Evolutionary conservation across 2,329 filamentous ascomycete species (phyloP).

Genomic region (Verticillium alfalfae): DNA sequence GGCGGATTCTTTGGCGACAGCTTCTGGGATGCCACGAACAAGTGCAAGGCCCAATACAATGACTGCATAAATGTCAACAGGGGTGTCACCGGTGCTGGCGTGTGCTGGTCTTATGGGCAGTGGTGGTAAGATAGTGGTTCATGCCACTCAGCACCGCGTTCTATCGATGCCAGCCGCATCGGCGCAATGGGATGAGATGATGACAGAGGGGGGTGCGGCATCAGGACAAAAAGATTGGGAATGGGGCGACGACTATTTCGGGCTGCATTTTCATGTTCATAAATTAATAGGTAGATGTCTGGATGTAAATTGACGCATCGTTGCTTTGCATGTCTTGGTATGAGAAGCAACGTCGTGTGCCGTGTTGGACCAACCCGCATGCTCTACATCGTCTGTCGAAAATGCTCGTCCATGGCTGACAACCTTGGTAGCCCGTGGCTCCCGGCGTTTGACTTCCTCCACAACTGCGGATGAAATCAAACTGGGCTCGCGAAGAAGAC

Average conservation of each 20-base stretch:
- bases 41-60: slow-evolving; percentile 43
- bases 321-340: too few relatives aligned
- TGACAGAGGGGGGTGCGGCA: not conserved
- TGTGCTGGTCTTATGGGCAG: not conserved
- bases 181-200: not conserved
- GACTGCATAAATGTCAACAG: slow-evolving; percentile 42
- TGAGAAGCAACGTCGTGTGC: too few relatives aligned
- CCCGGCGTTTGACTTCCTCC: too few relatives aligned
- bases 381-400: too few relatives aligned
- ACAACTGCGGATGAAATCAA: too few relatives aligned
- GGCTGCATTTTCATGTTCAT: not conserved
- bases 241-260: not conserved
- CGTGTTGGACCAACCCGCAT: too few relatives aligned
- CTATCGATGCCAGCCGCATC: not conserved
- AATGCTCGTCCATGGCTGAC: too few relatives aligned
- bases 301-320: too few relatives aligned
- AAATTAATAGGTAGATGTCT: not conserved
- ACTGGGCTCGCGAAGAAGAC: too few relatives aligned
- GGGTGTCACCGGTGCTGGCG: slow-evolving; percentile 20
- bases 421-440: too few relatives aligned
- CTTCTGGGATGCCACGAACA: slow-evolving; percentile 23
- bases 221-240: not conserved
- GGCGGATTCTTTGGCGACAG: slow-evolving; percentile 17
- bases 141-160: not conserved
- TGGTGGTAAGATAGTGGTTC: not conserved